Conservation (phyloP, 805 yeast genomes). For the Yamadazyma sp. region DNA sequence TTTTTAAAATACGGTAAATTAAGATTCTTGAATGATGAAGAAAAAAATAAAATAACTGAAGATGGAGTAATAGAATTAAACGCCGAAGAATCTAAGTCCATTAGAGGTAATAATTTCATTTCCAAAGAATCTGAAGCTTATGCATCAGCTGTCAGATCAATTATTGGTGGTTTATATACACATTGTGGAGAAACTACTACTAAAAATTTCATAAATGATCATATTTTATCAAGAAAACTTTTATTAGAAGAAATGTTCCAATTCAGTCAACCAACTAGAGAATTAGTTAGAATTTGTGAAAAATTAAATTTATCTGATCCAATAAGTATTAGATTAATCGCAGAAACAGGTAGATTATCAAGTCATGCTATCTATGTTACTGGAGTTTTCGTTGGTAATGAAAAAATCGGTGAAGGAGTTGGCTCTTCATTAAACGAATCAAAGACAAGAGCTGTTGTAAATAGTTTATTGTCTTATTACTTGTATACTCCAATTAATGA, state of each 20-base stretch:
- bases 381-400: conserved; percentile 83
- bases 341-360: conserved; percentile 90
- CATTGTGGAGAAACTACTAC: conserved; percentile 66
- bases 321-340: conserved; percentile 68
- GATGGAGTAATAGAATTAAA: conserved; percentile 49
- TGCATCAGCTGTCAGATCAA: conserved; percentile 75
- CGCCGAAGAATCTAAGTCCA: conserved; percentile 19
- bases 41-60: conserved; percentile 31
- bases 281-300: conserved; percentile 71
- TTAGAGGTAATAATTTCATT: conserved; percentile 18
- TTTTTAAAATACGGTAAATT: conserved; percentile 68
- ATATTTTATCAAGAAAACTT: conserved; percentile 78
- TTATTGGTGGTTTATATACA: conserved; percentile 79
- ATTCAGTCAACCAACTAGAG: conserved; percentile 83
- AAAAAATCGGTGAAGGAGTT: conserved; percentile 88
- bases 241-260: conserved; percentile 72
- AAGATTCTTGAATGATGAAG: conserved; percentile 41
- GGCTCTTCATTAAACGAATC: conserved; percentile 91
- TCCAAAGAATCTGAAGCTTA: conserved; percentile 45
- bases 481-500: conserved; percentile 74
- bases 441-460: conserved; percentile 85
- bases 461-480: conserved; percentile 89
- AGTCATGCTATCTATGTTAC: conserved; percentile 83
- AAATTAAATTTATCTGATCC: conserved; percentile 75
- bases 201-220: conserved; percentile 65